Percentiles rank a stretch among this genome's conserved stretches.
Evolutionary conservation across 345 rosid genomes (phyloP).

Genomic region (Clausena lansium): DNA sequence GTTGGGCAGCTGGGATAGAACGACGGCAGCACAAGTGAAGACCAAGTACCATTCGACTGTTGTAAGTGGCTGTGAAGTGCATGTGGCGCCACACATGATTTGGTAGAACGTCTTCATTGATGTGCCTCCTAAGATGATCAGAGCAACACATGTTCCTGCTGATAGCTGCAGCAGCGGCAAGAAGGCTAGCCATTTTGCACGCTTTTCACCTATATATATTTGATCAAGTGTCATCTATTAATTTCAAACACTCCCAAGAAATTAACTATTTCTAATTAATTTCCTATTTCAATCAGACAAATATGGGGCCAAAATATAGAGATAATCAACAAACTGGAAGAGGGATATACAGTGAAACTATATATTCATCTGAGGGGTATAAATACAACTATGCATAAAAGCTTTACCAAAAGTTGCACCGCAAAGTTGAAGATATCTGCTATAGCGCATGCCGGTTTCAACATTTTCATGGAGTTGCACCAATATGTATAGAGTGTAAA

Average conservation of each 20-base stretch:
- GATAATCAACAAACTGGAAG: too few relatives aligned
- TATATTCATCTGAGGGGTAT: too few relatives aligned
- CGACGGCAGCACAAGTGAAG: constrained; percentile 43
- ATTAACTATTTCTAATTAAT: too few relatives aligned
- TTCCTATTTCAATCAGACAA: too few relatives aligned
- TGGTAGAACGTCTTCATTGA: constrained; percentile 31
- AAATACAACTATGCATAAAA: too few relatives aligned
- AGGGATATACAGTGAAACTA: too few relatives aligned
- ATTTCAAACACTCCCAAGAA: too few relatives aligned
- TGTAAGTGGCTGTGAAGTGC: constrained; percentile 39
- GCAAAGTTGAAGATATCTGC: constrained; percentile 68
- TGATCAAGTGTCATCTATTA: too few relatives aligned
- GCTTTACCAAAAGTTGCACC: constrained; percentile 59
- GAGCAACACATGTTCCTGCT: constrained; percentile 56
- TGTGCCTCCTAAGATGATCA: constrained; percentile 55
- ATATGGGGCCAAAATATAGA: too few relatives aligned
- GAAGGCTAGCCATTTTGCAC: constrained; percentile 46
- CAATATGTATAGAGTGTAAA: constrained; percentile 63
- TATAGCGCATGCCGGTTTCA: constrained; percentile 54
- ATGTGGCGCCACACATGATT: constrained; percentile 32
- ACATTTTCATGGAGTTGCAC: constrained; percentile 79
- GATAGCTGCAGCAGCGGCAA: constrained; percentile 65
- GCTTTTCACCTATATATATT: constrained; percentile 38
- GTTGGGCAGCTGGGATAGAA: constrained; percentile 65
- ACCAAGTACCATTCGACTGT: constrained; percentile 54